phyloP scores from a whole-genome alignment of 2,329 filamentous ascomycete genomes.

The Ilyonectria destructans region DNA sequence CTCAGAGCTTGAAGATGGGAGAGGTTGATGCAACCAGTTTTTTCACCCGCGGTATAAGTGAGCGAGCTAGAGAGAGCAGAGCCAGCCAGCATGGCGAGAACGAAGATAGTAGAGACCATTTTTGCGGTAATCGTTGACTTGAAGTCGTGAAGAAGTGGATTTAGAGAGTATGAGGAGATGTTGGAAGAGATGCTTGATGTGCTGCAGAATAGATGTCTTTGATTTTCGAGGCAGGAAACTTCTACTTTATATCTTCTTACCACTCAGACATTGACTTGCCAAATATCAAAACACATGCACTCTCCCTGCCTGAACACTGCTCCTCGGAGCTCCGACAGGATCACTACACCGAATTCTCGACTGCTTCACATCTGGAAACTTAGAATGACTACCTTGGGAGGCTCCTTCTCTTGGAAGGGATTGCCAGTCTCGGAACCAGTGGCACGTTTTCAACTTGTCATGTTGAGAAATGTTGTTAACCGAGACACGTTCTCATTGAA shows the following conservation, averaged over 20 bases:
- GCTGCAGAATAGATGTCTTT: neutral
- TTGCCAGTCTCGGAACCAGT: neutral
- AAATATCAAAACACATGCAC: neutral
- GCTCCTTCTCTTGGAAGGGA: neutral
- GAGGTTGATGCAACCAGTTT: conserved; percentile 27
- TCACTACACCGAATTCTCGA: neutral
- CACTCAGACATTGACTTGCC: neutral
- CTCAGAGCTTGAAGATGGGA: conserved; percentile 35
- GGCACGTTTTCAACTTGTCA: neutral
- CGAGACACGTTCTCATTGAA: neutral
- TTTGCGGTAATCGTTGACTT: neutral
- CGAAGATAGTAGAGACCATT: conserved; percentile 28
- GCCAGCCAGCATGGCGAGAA: conserved; percentile 20
- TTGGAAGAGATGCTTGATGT: neutral
- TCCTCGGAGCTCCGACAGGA: neutral
- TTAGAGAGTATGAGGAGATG: fast-evolving
- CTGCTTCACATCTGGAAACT: neutral
- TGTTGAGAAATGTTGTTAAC: neutral
- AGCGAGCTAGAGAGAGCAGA: conserved; percentile 23
- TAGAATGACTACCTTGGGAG: neutral
- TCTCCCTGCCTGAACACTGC: no score
- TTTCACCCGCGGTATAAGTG: conserved; percentile 14
- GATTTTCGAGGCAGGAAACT: neutral
- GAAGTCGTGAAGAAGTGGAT: neutral
- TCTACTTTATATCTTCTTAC: neutral